Conservation (phyloP, 1,284 basidiomycete genomes). For the Heterobasidion irregulare region DNA sequence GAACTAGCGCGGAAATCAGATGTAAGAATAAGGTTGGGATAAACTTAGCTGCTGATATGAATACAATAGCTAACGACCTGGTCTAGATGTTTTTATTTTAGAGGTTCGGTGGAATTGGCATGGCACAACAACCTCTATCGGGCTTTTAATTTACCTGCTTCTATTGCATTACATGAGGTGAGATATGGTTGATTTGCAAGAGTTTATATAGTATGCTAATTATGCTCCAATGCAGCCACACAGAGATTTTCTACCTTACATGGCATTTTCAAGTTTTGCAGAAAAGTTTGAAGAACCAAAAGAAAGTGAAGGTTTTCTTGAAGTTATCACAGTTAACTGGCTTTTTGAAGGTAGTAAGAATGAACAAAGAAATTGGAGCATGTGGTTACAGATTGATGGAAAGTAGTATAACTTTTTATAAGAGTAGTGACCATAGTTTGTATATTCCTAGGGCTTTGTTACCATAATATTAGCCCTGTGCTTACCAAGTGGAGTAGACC, state of each 20-base stretch:
- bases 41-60: background rate
- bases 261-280: slow-evolving; percentile 55
- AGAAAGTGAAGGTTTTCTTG: slow-evolving; percentile 63
- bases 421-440: background rate
- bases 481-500: too few relatives aligned
- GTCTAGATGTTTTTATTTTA: slow-evolving; percentile 65
- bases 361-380: slow-evolving; percentile 64
- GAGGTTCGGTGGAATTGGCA: slow-evolving; percentile 66
- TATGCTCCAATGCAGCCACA: slow-evolving; percentile 23
- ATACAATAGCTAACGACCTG: background rate
- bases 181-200: slow-evolving; percentile 3
- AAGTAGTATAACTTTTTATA: slow-evolving; percentile 24
- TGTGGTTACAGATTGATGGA: slow-evolving; percentile 69
- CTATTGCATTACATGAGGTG: slow-evolving; percentile 23
- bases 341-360: slow-evolving; percentile 69
- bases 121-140: slow-evolving; percentile 90
- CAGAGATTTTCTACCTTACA: slow-evolving; percentile 55
- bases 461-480: background rate
- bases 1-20: slow-evolving; percentile 50
- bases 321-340: slow-evolving; percentile 75
- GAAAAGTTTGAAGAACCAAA: slow-evolving; percentile 61
- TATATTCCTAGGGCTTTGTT: background rate
- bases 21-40: slow-evolving; percentile 47
- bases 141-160: slow-evolving; percentile 48
- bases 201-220: background rate